Conservation (phyloP, 208 protist species). For the Acanthamoeba divionensis region DNA sequence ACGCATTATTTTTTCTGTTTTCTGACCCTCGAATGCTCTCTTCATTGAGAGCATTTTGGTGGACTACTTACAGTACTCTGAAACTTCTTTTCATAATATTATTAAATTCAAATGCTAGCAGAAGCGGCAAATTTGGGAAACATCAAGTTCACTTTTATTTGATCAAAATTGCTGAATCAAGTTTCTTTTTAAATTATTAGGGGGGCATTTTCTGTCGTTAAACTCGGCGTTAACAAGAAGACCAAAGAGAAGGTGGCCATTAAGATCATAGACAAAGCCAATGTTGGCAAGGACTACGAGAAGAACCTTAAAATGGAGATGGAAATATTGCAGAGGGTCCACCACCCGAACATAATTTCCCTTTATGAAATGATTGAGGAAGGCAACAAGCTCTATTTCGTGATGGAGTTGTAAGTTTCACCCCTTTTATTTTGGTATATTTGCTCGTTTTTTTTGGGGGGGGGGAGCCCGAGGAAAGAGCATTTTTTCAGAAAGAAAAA, state of each 20-base stretch:
- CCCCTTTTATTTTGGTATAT: neutral
- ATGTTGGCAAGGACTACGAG: slow-evolving; percentile 27
- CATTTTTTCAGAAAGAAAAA: too few species aligned
- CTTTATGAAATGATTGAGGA: slow-evolving; percentile 75
- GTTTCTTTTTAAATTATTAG: neutral
- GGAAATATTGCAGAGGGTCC: slow-evolving; percentile 71
- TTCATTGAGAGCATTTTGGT: too few species aligned
- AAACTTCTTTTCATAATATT: neutral
- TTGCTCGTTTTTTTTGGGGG: neutral
- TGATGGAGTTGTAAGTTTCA: slow-evolving; percentile 71
- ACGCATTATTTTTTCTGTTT: neutral
- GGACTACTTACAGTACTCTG: neutral
- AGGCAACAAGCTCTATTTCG: slow-evolving; percentile 67
- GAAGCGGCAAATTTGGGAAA: too few species aligned
- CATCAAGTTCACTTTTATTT: neutral
- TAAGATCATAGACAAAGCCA: slow-evolving; percentile 8
- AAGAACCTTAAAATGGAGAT: slow-evolving; percentile 59
- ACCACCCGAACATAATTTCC: slow-evolving; percentile 75
- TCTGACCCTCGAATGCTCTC: too few species aligned
- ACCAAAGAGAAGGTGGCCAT: slow-evolving; percentile 51
- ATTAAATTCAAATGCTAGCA: neutral
- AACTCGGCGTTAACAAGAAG: slow-evolving; percentile 6
- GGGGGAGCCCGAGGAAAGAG: too few species aligned
- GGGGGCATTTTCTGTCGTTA: slow-evolving; percentile 13
- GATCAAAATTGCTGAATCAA: neutral